phyloP scores from a whole-genome alignment of 352 stramenopile genomes.

The Globisporangium carolinianum region DNA sequence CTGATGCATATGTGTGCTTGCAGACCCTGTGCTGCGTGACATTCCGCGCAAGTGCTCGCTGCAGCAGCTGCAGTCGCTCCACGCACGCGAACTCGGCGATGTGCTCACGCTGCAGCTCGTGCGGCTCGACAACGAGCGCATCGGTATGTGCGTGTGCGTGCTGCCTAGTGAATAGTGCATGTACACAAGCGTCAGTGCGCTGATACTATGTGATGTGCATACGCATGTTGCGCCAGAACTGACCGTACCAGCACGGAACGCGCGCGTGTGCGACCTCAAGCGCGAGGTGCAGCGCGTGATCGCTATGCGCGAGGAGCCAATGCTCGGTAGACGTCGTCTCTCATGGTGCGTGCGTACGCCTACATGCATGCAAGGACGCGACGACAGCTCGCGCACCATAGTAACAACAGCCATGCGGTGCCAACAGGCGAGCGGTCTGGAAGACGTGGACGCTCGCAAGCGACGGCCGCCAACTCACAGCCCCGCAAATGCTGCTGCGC shows the following conservation, averaged over 20 bases:
- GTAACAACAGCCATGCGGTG: not conserved
- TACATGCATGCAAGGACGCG: too few species aligned
- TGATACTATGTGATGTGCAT: not conserved
- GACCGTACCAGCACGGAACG: conserved; percentile 1
- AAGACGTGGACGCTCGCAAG: conserved; percentile 13
- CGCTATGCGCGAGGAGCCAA: not conserved
- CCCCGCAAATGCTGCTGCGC: conserved; percentile 8
- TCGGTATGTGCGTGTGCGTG: conserved; percentile 2
- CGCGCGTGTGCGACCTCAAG: conserved; percentile 10
- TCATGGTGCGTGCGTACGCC: conserved; percentile 6
- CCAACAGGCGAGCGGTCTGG: conserved; percentile 15
- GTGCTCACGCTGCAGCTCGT: conserved; percentile 11
- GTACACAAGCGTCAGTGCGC: not conserved
- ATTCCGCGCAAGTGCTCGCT: conserved; percentile 5
- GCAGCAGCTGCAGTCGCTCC: conserved; percentile 13
- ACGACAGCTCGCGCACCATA: not conserved
- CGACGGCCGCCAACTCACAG: conserved; percentile 9
- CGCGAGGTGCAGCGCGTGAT: conserved; percentile 7
- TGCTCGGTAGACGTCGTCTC: conserved; percentile 5
- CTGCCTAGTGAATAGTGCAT: too few species aligned
- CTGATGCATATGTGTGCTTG: not conserved
- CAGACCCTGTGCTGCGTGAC: conserved; percentile 15
- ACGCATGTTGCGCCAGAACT: conserved; percentile 6
- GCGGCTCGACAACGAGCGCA: conserved; percentile 10
- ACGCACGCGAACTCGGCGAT: conserved; percentile 9